A percentile compares a stretch with the other conserved stretches of the same genome.
These are phyloP conservation scores for Psilocybe cyanescens DNA, from an alignment of 768 basidiomycete species.

Conservation along the genomic window DNA sequence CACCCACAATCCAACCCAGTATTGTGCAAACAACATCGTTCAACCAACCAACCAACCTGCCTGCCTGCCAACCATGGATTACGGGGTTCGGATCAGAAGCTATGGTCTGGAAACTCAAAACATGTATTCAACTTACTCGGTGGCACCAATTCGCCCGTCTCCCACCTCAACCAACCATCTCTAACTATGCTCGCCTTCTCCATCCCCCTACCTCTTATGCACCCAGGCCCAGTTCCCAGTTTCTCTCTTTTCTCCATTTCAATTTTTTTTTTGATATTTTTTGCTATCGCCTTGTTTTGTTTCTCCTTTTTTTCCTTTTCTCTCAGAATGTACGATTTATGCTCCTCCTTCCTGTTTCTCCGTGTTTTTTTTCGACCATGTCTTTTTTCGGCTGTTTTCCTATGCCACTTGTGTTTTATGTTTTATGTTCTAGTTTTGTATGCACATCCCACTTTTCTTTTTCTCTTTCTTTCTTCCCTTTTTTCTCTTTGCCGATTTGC, in stretches of 20 bases:
- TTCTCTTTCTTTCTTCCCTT: conserved; percentile 2
- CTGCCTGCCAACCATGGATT: no score
- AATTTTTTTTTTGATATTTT: background rate
- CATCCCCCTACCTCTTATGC: background rate
- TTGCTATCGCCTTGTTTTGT: conserved; percentile 5
- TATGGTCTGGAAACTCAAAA: no score
- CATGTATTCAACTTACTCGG: no score
- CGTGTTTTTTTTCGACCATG: no score
- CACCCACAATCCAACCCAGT: no score
- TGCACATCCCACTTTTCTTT: conserved; percentile 4
- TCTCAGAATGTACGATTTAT: no score
- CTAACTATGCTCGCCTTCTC: background rate
- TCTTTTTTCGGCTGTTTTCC: no score
- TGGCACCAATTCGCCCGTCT: background rate
- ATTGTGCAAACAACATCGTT: no score
- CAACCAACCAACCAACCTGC: no score
- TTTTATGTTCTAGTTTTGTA: background rate
- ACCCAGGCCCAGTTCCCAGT: background rate
- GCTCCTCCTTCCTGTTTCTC: no score
- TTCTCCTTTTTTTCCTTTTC: background rate
- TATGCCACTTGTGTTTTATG: background rate
- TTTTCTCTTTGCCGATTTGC: conserved; percentile 9
- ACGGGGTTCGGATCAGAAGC: no score
- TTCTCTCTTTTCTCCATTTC: conserved; percentile 3
- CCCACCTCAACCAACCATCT: no score